Base-by-base conservation (phyloP, 2,329 filamentous ascomycete species). In the Alternaria infectoria region DNA sequence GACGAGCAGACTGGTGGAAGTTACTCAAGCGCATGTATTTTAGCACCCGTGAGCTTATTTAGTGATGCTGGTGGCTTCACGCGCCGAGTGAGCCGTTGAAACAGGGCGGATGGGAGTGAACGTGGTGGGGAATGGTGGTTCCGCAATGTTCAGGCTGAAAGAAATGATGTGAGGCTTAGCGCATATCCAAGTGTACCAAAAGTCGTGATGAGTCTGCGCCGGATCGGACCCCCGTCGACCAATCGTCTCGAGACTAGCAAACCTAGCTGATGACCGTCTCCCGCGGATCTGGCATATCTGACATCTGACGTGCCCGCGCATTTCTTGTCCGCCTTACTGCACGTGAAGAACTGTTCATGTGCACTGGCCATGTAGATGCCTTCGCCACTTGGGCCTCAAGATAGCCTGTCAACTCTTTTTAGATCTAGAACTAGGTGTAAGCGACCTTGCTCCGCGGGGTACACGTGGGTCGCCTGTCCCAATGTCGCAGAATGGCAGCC, bases 291-390 rank as follows among this genome's bases (percentile, higher is more conserved):
- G 55, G 49, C 49, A 32, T 54, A 46, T 62, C 49, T 47, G 32
- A 62, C 59, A 49, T 57, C 59, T 62, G 55, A 62, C 55, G 55
- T 62, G 30, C 59, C 49, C 47, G 47, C 26, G 17, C 23, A 10
- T 30, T 26, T 19, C 30, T 54, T 25, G 43, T 40, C 55, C 25
- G 49, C 43, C 7, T 44, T 59, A 23, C 47, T 21, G 30, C 30
- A 51, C 19, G 49, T 46, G 23, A 54, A 44, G 47, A 54, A 13
- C 21, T 54, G 25, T 19, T 56, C 30, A 59, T 21, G 43, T 59
- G 55, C 59, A 59, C 21, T 40, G 59, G 17, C 59, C 49, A 54
- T 47, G 28, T 15, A 30, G 40, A 49, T 59, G n/a, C 44, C 17
- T 30, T 56, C 26, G 54, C 54, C 54, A 56, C 59, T 62, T 59